Evolutionary conservation across 2,329 filamentous ascomycete genomes (phyloP).

Genomic region (Elsinoe perseae): DNA sequence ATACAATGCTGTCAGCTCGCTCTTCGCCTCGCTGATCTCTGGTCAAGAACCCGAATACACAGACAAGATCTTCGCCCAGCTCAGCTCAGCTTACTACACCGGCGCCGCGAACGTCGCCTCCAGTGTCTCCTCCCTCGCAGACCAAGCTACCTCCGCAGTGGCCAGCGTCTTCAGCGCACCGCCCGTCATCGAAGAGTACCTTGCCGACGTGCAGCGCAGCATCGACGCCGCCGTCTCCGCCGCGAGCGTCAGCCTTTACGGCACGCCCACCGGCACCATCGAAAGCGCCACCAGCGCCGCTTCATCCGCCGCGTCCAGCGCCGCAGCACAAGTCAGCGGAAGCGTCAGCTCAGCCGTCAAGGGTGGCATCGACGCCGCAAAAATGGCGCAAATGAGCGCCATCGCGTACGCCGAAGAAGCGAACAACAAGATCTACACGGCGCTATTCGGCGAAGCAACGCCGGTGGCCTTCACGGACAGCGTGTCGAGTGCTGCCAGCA

Average conservation of each 20-base stretch:
- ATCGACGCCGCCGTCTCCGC: constrained; percentile 39
- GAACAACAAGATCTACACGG: constrained; percentile 19
- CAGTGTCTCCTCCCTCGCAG: constrained; percentile 49
- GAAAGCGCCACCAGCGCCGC: constrained; percentile 40
- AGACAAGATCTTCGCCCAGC: constrained; percentile 66
- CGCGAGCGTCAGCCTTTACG: constrained; percentile 40
- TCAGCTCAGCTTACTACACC: constrained; percentile 65
- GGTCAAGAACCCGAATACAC: constrained; percentile 76
- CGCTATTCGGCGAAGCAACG: constrained; percentile 40
- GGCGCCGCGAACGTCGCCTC: constrained; percentile 51
- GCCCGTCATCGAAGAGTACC: constrained; percentile 41
- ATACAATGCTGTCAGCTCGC: constrained; percentile 60
- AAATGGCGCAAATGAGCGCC: constrained; percentile 46
- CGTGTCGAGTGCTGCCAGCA: constrained; percentile 33
- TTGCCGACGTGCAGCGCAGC: constrained; percentile 48
- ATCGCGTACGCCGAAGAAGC: constrained; percentile 45
- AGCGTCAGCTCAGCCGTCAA: constrained; percentile 42
- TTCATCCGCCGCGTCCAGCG: constrained; percentile 34
- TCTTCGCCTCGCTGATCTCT: constrained; percentile 67
- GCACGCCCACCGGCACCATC: constrained; percentile 35
- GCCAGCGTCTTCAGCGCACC: constrained; percentile 39
- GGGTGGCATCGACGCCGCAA: constrained; percentile 43
- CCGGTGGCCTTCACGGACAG: constrained; percentile 36
- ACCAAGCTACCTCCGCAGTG: constrained; percentile 48
- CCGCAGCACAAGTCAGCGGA: constrained; percentile 32